Percentiles rank a stretch among this genome's conserved stretches.
These are phyloP conservation scores for Aspergillus haitiensis DNA, from an alignment of 495 filamentous ascomycete species.

Conservation along the genomic window DNA sequence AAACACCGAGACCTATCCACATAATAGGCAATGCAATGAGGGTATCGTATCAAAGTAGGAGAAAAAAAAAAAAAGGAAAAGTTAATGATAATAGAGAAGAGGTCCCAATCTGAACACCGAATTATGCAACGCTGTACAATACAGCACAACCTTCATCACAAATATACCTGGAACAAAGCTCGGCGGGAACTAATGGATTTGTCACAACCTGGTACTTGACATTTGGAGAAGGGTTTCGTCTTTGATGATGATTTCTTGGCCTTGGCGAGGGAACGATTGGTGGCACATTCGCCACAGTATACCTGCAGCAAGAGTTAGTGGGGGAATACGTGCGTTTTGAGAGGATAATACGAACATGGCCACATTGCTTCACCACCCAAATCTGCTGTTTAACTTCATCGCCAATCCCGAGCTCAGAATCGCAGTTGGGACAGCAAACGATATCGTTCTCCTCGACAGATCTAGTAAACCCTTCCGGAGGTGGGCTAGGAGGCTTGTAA, in stretches of 20 bases:
- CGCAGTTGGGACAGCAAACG: conserved; percentile 71
- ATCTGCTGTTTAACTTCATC: conserved; percentile 63
- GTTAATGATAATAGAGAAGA: conserved; percentile 13
- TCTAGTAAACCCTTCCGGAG: conserved; percentile 64
- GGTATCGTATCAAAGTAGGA: conserved; percentile 23
- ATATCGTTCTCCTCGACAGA: conserved; percentile 61
- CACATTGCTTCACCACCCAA: conserved; percentile 72
- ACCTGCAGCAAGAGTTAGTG: conserved; percentile 47
- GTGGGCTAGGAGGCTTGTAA: conserved; percentile 60
- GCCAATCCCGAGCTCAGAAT: conserved; percentile 63
- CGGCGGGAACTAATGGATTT: conserved; percentile 37
- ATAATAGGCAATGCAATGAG: conserved; percentile 21
- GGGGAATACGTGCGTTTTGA: not conserved
- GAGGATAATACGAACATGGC: conserved; percentile 60
- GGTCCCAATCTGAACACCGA: conserved; percentile 21
- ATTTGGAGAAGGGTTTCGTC: conserved; percentile 49
- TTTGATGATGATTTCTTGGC: conserved; percentile 33
- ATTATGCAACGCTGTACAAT: conserved; percentile 8
- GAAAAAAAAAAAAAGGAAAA: conserved; percentile 5
- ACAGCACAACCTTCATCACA: conserved; percentile 33
- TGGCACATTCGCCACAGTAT: conserved; percentile 69
- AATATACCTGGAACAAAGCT: conserved; percentile 51
- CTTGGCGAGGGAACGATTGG: conserved; percentile 46
- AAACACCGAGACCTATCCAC: conserved; percentile 11
- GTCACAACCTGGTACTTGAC: conserved; percentile 52